Percentiles rank a stretch among this genome's conserved stretches.
Evolutionary conservation across 2,329 filamentous ascomycete genomes (phyloP).

Genomic region (Botrytis cinerea): DNA sequence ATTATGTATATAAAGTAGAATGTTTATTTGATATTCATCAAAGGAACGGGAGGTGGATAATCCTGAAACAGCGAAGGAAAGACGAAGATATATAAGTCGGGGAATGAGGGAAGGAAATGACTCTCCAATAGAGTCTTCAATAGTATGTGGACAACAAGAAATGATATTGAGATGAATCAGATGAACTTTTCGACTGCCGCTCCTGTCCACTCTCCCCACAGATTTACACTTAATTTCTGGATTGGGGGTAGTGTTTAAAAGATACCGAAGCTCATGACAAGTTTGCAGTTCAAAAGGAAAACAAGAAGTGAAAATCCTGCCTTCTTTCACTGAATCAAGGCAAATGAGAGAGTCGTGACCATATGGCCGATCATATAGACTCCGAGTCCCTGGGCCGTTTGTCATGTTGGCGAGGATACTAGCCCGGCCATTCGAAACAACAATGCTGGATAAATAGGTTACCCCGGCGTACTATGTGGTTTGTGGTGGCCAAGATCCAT

Average conservation of each 20-base stretch:
- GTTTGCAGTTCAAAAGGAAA: not conserved
- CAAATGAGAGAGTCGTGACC: not conserved
- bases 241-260: not conserved
- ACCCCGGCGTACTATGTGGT: not conserved
- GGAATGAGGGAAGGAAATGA: not conserved
- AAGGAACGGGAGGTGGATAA: not conserved
- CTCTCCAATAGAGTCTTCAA: not conserved
- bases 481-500: conserved; percentile 16
- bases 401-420: conserved; percentile 1
- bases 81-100: conserved; percentile 7
- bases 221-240: conserved; percentile 6
- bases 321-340: conserved; percentile 1
- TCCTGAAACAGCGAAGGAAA: not conserved
- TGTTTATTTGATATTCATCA: not conserved
- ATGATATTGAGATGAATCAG: conserved; percentile 13
- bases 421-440: conserved; percentile 8
- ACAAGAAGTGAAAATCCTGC: conserved; percentile 1
- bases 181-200: not conserved
- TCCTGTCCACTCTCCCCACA: not conserved
- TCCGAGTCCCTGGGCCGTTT: not conserved
- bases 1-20: conserved; percentile 8
- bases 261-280: not conserved
- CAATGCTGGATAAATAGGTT: conserved; percentile 3
- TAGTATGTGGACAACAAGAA: not conserved
- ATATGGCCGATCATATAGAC: not conserved